A percentile compares a stretch with the other conserved stretches of the same genome.
Evolutionary conservation across 768 basidiomycete species (phyloP).

Genomic region (Symmetrospora coprosmae): DNA sequence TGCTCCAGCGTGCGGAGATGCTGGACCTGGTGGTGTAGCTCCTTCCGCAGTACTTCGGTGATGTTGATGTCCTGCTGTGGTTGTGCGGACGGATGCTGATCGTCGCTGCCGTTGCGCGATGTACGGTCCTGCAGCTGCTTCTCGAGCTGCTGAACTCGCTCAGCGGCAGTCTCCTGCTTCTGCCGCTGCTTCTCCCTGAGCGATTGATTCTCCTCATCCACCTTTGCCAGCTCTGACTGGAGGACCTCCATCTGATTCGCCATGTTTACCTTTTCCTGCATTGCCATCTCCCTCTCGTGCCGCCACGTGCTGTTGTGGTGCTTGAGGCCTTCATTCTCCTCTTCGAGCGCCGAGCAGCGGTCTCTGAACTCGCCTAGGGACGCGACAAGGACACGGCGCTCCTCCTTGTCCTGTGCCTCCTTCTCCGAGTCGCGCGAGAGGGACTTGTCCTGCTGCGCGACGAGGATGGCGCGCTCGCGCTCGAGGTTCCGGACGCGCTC

Average conservation of each 20-base stretch:
- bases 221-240: slow-evolving; percentile 8
- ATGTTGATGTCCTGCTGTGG: background rate
- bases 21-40: slow-evolving; percentile 28
- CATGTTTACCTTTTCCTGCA: background rate
- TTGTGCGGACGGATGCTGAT: no score
- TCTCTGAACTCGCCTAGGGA: slow-evolving; percentile 10
- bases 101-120: background rate
- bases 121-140: background rate
- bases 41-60: slow-evolving; percentile 12
- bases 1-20: slow-evolving; percentile 31
- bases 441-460: slow-evolving; percentile 11
- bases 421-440: background rate
- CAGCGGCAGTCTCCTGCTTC: background rate
- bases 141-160: background rate
- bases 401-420: background rate
- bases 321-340: slow-evolving; percentile 4
- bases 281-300: slow-evolving; percentile 7
- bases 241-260: slow-evolving; percentile 13
- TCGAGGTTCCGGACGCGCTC: slow-evolving; percentile 12
- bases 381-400: background rate
- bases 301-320: background rate
- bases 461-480: background rate
- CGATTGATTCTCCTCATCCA: slow-evolving; percentile 15
- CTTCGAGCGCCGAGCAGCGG: slow-evolving; percentile 6
- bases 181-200: background rate